Evolutionary conservation across 345 rosid genomes (phyloP), one percentile per base, ranked within the genome.

Genomic region (Moricandia arvensis): DNA sequence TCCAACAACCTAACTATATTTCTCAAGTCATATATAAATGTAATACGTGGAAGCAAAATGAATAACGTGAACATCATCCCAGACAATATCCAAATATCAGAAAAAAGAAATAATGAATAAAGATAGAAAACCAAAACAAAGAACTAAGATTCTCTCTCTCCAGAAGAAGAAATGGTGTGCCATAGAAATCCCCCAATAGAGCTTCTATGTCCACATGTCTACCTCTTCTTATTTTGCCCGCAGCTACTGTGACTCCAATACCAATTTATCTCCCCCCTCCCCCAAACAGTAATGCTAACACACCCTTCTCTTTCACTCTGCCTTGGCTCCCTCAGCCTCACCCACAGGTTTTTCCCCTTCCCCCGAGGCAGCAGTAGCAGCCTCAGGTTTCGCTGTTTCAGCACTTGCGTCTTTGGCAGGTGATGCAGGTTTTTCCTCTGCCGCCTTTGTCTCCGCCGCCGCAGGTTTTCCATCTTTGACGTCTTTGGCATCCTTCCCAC

Each of bases 391-490:
- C 0, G 82, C 75, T 24, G 82, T 70, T 49, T 82, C 89, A 37
- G 73, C 69, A 54, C 68, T 83, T 2, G 72, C 76, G 7, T 73
- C 82, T 79, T 84, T 85, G 24, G 84, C 76, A 33, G 83, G 87
- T 6, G 84, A 74, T 1, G 75, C 74, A 13, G 77, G 78, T 35
- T 72, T 72, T 55, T 69, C 82, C 64, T 71, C 82, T 29, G 80
- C 69, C 0, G 73, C 81, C 29, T 75, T 76, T 66, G 85, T 71
- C 75, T 74, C 74, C 1, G 13, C 70, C 61, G 16, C 21, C 10
- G 55, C 55, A 7, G 55, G 55, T 49, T 49, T 49, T 7, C 24
- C 55, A 47, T 47, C 54, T 47, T 45, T 45, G 53, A 5, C 4
- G 7, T 45, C 53, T 6, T 47, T 47, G 54, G 54, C 71, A 13